Evolutionary conservation across 495 filamentous ascomycete genomes (phyloP).

Genomic region (Pseudevernia furfuracea): DNA sequence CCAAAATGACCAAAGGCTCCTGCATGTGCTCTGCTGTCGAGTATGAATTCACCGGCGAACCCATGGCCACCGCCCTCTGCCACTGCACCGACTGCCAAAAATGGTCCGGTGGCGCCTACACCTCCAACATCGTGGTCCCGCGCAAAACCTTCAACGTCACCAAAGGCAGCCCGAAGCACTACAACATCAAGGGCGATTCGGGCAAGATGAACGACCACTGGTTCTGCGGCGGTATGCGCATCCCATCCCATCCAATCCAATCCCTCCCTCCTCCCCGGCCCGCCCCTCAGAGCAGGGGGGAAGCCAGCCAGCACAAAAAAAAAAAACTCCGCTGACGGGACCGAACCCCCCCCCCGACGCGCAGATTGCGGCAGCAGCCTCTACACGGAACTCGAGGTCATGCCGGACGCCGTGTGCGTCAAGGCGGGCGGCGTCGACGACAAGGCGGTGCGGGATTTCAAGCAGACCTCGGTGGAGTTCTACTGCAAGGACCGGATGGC

Average conservation of each 20-base stretch:
- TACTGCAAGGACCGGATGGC: conserved; percentile 39
- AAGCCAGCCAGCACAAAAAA: too few species aligned
- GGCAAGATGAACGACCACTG: conserved; percentile 46
- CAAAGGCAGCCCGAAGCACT: conserved; percentile 36
- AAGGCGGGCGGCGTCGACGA: conserved; percentile 40
- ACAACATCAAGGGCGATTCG: conserved; percentile 33
- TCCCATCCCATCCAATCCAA: too few species aligned
- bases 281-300: too few species aligned
- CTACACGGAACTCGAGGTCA: conserved; percentile 42
- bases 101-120: conserved; percentile 43
- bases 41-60: conserved; percentile 32
- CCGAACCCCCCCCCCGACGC: too few species aligned
- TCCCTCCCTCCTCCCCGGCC: too few species aligned
- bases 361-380: conserved; percentile 35
- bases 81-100: conserved; percentile 46
- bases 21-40: conserved; percentile 39
- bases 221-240: conserved; percentile 32
- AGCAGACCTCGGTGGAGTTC: conserved; percentile 39
- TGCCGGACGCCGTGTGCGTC: conserved; percentile 39
- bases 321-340: too few species aligned
- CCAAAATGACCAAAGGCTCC: conserved; percentile 31
- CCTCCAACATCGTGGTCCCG: conserved; percentile 42
- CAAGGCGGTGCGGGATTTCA: conserved; percentile 22
- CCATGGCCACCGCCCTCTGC: conserved; percentile 36
- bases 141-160: conserved; percentile 36